Base-by-base conservation (phyloP, 805 yeast genomes). In the Saccharomycopsis capsularis region DNA sequence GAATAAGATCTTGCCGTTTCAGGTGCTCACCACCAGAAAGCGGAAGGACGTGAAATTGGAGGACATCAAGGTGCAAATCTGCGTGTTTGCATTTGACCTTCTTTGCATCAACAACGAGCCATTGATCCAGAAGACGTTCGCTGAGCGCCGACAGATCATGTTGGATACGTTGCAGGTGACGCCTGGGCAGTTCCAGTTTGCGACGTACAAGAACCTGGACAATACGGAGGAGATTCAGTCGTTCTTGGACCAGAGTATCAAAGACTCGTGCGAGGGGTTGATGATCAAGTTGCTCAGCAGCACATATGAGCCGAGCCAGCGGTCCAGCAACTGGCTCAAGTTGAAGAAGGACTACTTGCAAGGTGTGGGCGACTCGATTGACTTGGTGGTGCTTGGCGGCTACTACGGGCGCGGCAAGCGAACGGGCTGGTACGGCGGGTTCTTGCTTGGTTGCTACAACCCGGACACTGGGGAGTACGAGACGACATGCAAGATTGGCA, bases 321-420 rank as follows among this genome's bases (percentile, higher is more conserved):
- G 99, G 62, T 86, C 96, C 1, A 73, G 96, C 50, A 90, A 93
- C 64, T 93, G 99, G 99, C 73, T 93, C 54, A 93, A 93, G 61
- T 70, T 93, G 61, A 93, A 93, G 66, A 93, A 93, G 65, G 99
- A 93, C 66, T 93, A 93, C 59, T 71, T 93, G 43, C 86, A 85
- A 16, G 99, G 99, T 21, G 87, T 90, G 3, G 99, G 99, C 15
- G 99, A 93, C 64, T 89, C 98, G 0, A 69, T 93, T 24, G 99
- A 93, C 63, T 68, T 93, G 49, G 95, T 88, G 15, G 97, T 93
- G 2, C 70, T 93, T 44, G 99, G 99, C 9, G 99, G 95, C 0
- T 93, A 88, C 62, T 78, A 78, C 56, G 99, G 99, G 19, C 80
- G 81, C 51, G 99, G 99, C 40, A 93, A 91, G 65, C 77, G 99